Conservation (phyloP, 768 basidiomycete species). For the Grammothele lineata region DNA sequence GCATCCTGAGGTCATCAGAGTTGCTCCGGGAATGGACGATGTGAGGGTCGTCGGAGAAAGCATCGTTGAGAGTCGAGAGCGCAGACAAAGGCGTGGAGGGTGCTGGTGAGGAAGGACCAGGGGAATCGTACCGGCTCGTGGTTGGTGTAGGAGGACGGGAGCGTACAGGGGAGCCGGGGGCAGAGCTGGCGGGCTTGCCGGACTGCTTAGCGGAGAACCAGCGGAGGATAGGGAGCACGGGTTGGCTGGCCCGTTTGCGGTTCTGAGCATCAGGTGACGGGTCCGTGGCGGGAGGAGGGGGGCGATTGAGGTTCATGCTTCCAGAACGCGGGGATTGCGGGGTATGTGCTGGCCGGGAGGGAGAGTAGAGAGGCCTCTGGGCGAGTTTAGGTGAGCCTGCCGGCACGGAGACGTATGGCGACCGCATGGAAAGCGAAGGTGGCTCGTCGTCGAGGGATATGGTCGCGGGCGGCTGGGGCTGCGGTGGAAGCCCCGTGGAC, state of each 20-base stretch:
- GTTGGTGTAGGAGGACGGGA: slow-evolving; percentile 17
- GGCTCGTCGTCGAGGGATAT: neutral
- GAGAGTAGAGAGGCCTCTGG: neutral
- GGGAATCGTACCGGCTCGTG: no score
- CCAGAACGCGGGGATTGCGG: neutral
- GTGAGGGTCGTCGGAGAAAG: slow-evolving; percentile 26
- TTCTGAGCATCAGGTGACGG: slow-evolving; percentile 9
- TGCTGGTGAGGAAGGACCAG: slow-evolving; percentile 9
- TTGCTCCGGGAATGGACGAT: slow-evolving; percentile 12
- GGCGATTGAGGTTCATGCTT: slow-evolving; percentile 6
- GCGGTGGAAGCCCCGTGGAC: neutral
- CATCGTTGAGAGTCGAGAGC: slow-evolving; percentile 30
- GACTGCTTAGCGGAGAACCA: slow-evolving; percentile 39
- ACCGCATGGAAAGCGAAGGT: slow-evolving; percentile 8
- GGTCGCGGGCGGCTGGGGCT: neutral
- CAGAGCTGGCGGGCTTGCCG: neutral
- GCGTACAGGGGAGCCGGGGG: slow-evolving; percentile 9
- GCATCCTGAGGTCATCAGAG: slow-evolving; percentile 17
- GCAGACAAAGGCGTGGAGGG: slow-evolving; percentile 29
- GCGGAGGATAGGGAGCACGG: slow-evolving; percentile 33
- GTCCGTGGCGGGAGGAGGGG: slow-evolving; percentile 2
- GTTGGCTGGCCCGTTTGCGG: slow-evolving; percentile 9
- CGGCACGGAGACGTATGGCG: slow-evolving; percentile 1
- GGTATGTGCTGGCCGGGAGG: neutral
- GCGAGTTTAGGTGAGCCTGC: neutral